Base-by-base conservation (phyloP, 495 filamentous ascomycete genomes). In the Trichoderma erinaceum region DNA sequence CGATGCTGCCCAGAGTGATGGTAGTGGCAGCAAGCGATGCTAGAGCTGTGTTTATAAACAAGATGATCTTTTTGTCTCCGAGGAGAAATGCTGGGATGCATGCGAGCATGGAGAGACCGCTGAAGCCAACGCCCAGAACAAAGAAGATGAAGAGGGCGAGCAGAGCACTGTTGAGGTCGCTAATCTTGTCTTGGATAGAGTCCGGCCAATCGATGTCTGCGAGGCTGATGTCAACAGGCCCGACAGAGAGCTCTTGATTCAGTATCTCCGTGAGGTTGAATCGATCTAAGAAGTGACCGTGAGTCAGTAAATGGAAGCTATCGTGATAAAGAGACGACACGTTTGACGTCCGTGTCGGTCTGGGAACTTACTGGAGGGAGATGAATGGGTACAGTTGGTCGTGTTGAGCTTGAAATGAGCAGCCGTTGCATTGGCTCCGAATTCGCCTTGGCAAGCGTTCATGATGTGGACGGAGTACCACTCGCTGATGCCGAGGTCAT, bases 401-500 rank as follows among this genome's bases (percentile, higher is more conserved):
- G 89, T 78, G 68, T 90, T 86, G 69, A 82, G 82, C 69, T 76
- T 69, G 6, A 80, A 76, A 10, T 73, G 73, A 13, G 76, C 68
- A 16, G 78, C 72, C 1, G 86, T 88, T 10, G 79, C 80, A 68
- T 81, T 81, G 0, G 85, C 86, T 25, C 73, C 73, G 79, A 83
- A 87, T 72, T 80, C 72, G 50, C 92, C 90, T 69, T 85, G 75
- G 70, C 92, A 94, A 72, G 87, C 84, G 67, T 86, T 82, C 77
- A 92, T 84, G 65, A 92, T 73, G 71, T 94, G 89, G 25, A 88
- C 72, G 50, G 86, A 87, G 77, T 94, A 94, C 78, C 89, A 96
- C 70, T 91, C 82, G n/a, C 85, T 80, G 65, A 91, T 81, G 16
- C 85, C 85, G 6, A 87, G 79, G 3, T 80, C 70, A 6, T 76